phyloP scores from a whole-genome alignment of 1,284 basidiomycete genomes.

The Kwoniella shivajii region DNA sequence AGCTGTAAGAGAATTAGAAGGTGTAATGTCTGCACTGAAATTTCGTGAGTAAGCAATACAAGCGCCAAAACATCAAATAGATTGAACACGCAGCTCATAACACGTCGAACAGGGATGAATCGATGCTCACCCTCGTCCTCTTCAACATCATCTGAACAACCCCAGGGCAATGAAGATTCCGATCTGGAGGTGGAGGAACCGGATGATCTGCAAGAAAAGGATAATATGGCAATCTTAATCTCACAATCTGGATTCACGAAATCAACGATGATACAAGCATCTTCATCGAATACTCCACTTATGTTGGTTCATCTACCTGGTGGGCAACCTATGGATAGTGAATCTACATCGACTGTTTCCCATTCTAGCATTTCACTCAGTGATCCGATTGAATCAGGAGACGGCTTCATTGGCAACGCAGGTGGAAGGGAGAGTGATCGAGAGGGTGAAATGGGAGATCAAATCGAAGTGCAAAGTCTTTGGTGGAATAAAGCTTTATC shows the following conservation, averaged over 20 bases:
- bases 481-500: slow-evolving; percentile 68
- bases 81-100: not conserved
- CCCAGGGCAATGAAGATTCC: not conserved
- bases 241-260: slow-evolving; percentile 76
- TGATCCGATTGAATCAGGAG: too few species aligned
- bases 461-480: slow-evolving; percentile 41
- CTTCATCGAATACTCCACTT: slow-evolving; percentile 71
- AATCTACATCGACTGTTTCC: too few species aligned
- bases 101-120: not conserved
- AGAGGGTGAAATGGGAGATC: not conserved
- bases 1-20: slow-evolving; percentile 83
- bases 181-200: not conserved
- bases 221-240: slow-evolving; percentile 67
- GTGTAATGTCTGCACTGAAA: slow-evolving; percentile 60
- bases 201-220: not conserved
- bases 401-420: not conserved
- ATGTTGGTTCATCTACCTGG: slow-evolving; percentile 73
- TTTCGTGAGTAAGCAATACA: slow-evolving; percentile 12
- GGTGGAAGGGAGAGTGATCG: not conserved
- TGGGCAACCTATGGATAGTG: slow-evolving; percentile 24
- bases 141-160: not conserved
- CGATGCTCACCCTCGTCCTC: not conserved
- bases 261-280: slow-evolving; percentile 66
- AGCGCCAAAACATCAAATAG: too few species aligned
- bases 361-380: too few species aligned